phyloP scores from a whole-genome alignment of 345 rosid species.

The Pelargonium nanum region DNA sequence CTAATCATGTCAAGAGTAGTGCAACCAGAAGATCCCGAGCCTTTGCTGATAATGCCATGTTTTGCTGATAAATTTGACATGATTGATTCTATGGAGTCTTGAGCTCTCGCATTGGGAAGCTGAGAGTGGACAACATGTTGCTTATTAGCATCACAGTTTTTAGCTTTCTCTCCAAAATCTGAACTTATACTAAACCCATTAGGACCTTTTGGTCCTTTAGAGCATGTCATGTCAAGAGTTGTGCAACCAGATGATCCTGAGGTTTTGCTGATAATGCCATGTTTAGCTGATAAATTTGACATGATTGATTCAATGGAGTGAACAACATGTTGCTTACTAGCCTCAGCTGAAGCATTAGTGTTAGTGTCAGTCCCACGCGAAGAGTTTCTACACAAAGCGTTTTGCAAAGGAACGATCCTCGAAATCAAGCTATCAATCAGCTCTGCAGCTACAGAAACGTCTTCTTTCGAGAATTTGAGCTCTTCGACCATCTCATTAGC shows the following conservation, averaged over 20 bases:
- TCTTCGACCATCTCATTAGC: constrained; percentile 87
- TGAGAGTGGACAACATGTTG: background rate
- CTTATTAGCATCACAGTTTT: constrained; percentile 6
- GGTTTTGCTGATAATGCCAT: too few species aligned
- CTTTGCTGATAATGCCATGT: background rate
- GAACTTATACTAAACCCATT: too few species aligned
- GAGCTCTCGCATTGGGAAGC: background rate
- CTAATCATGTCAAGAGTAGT: constrained; percentile 11
- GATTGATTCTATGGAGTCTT: constrained; percentile 24
- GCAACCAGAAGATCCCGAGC: constrained; percentile 44
- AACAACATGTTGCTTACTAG: background rate
- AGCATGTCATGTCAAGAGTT: too few species aligned
- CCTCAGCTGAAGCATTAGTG: constrained; percentile 4
- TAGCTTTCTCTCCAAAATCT: too few species aligned
- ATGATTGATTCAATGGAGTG: too few species aligned
- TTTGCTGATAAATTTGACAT: constrained; percentile 1
- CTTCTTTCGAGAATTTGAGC: constrained; percentile 49
- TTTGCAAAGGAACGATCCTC: constrained; percentile 34
- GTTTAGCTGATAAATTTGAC: too few species aligned
- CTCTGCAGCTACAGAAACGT: constrained; percentile 54
- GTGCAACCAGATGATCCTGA: too few species aligned
- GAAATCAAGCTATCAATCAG: constrained; percentile 56
- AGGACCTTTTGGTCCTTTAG: too few species aligned
- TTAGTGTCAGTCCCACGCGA: constrained; percentile 14
- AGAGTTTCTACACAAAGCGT: constrained; percentile 14